Base-by-base conservation (phyloP, 805 yeast species). In the Schizosaccharomyces lindneri region DNA sequence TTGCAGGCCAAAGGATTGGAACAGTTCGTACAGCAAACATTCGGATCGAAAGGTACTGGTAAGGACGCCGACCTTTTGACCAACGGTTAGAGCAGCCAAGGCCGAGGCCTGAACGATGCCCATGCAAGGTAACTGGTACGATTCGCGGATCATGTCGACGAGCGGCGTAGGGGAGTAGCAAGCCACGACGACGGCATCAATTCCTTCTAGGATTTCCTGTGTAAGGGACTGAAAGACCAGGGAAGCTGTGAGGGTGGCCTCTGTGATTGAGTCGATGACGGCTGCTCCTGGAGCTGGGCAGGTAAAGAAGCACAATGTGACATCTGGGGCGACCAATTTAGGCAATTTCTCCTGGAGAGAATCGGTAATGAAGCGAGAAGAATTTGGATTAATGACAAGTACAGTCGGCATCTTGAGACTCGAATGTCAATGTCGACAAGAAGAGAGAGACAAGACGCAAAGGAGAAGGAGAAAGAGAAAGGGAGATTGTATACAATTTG, bases 91-190 rank as follows among this genome's bases (percentile, higher is more conserved):
- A 4, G 70, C 65, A 36, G 78, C 59, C 68, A 66, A 9, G 65
- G 65, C 36, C 72, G 73, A 69, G 70, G 82, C 82, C 65, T 80
- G 83, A 74, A 80, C 79, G 7, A 80, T 80, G 1, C 84, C 84
- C 71, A 79, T 65, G 0, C 79, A 75, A 0, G 81, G 80, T 55
- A 73, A 76, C 2, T 64, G 55, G 7, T 80, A 75, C 43, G 71
- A 65, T 31, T 73, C 68, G 55, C 72, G 63, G 48, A 82, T 69
- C 32, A 75, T 68, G 55, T 73, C 69, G 17, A 81, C 73, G 62
- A 82, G 71, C 0, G 85, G 85, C 66, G 82, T 86, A 66, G 82
- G 83, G 11, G 84, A 80, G 67, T 76, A 82, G 67, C 86, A 82
- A 61, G 84, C 79, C 0, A 82, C 74, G 43, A 82, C 71, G 64